Evolutionary conservation across 441 rosid species (phyloP).

Genomic region (Cnidoscolus chayamansa): DNA sequence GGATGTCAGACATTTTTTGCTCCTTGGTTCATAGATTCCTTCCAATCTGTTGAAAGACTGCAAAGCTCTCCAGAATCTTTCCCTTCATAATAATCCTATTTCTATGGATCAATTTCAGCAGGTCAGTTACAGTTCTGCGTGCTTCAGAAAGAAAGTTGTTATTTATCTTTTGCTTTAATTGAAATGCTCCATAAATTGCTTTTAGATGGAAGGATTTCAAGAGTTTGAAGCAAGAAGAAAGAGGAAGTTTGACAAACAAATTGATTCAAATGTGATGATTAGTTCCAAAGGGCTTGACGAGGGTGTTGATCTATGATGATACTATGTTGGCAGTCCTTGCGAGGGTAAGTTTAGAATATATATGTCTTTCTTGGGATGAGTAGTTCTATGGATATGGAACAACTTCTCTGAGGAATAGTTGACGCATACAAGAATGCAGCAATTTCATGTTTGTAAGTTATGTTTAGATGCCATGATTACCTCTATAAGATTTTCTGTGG

Average conservation of each 20-base stretch:
- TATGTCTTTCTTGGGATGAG: neutral
- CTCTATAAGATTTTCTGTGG: neutral
- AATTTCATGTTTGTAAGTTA: too few species aligned
- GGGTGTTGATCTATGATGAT: slow-evolving; percentile 69
- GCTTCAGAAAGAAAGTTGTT: too few species aligned
- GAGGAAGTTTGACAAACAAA: slow-evolving; percentile 93
- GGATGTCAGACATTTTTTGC: neutral
- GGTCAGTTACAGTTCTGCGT: slow-evolving; percentile 35
- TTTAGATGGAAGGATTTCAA: slow-evolving; percentile 83
- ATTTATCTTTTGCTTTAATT: neutral
- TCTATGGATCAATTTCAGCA: slow-evolving; percentile 92
- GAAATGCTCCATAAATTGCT: slow-evolving; percentile 3
- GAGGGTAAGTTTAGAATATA: slow-evolving; percentile 19
- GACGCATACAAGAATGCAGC: too few species aligned
- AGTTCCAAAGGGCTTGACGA: slow-evolving; percentile 87
- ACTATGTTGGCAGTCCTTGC: neutral
- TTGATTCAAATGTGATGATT: slow-evolving; percentile 93
- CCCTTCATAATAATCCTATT: slow-evolving; percentile 83
- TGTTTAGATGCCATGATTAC: neutral
- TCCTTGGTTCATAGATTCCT: slow-evolving; percentile 57
- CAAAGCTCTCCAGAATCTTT: slow-evolving; percentile 78
- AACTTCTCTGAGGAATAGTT: too few species aligned
- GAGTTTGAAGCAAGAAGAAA: slow-evolving; percentile 90
- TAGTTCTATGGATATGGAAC: too few species aligned
- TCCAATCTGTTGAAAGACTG: slow-evolving; percentile 72